A percentile compares a stretch with the other conserved stretches of the same genome.
Evolutionary conservation across 768 basidiomycete genomes (phyloP).

Genomic region (Neoboletus subvelutipes): DNA sequence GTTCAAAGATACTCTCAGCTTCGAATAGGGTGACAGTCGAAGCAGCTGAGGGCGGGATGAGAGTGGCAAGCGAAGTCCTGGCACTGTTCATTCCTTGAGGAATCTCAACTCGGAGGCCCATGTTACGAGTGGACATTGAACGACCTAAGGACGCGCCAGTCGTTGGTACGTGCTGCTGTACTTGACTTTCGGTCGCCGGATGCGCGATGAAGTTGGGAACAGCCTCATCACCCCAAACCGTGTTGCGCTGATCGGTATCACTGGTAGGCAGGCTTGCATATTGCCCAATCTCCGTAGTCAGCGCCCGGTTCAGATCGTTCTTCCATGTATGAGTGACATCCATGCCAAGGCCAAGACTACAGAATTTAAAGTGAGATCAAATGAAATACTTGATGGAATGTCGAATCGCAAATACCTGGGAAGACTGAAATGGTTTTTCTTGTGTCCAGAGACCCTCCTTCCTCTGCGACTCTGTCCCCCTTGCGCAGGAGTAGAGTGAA

Average conservation of each 20-base stretch:
- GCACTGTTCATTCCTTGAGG: conserved; percentile 49
- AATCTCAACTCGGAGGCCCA: conserved; percentile 51
- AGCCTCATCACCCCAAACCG: conserved; percentile 45
- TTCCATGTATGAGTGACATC: conserved; percentile 58
- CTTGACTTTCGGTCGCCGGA: conserved; percentile 42
- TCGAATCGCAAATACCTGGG: conserved; percentile 42
- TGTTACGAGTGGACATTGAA: conserved; percentile 43
- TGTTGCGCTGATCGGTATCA: conserved; percentile 46
- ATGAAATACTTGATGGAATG: too few species aligned
- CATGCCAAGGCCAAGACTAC: conserved; percentile 63
- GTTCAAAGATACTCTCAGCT: conserved; percentile 22
- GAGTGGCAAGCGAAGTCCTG: conserved; percentile 51
- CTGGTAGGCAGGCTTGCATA: conserved; percentile 41
- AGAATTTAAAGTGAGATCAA: neutral
- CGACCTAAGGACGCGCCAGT: conserved; percentile 28
- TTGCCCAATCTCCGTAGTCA: conserved; percentile 44
- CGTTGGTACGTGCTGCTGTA: conserved; percentile 23
- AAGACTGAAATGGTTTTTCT: conserved; percentile 63
- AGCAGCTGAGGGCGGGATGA: conserved; percentile 51
- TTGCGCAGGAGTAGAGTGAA: conserved; percentile 62
- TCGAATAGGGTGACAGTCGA: conserved; percentile 66
- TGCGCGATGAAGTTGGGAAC: conserved; percentile 30
- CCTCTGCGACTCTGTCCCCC: conserved; percentile 31
- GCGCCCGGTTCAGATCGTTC: conserved; percentile 50
- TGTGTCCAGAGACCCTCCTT: conserved; percentile 53